Percentiles rank a stretch among this genome's conserved stretches.
These are phyloP conservation scores for Citrus unshiu DNA, from an alignment of 345 rosid genomes.

Conservation along the genomic window DNA sequence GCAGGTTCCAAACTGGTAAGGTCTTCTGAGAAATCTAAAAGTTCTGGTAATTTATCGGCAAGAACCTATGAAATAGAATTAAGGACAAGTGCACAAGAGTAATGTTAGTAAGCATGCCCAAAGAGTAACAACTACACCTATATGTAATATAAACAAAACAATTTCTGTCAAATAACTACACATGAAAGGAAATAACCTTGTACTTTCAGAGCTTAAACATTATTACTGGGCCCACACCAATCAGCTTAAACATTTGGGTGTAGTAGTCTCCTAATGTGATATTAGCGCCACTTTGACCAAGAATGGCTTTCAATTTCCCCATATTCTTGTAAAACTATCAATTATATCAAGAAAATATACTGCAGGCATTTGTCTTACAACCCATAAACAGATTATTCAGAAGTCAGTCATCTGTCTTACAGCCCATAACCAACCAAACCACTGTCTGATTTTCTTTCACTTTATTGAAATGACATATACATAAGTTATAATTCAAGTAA, in stretches of 20 bases:
- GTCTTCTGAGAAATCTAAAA: slow-evolving; percentile 73
- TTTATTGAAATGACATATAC: neutral
- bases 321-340: neutral
- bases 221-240: neutral
- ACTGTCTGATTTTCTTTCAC: neutral
- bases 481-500: neutral
- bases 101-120: neutral
- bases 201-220: neutral
- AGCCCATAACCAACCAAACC: neutral
- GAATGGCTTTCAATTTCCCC: neutral
- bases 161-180: neutral
- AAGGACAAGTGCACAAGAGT: neutral
- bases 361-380: no score
- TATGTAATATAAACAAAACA: neutral
- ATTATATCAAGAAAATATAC: neutral
- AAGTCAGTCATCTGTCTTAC: no score
- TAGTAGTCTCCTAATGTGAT: neutral
- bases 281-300: neutral
- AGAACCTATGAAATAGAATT: slow-evolving; percentile 56
- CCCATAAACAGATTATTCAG: no score
- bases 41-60: slow-evolving; percentile 80
- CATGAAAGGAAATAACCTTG: neutral
- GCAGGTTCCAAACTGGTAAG: slow-evolving; percentile 66
- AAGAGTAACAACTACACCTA: neutral
- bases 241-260: neutral